Base-by-base conservation (phyloP, 805 yeast genomes). In the Dipodascus geniculatus region DNA sequence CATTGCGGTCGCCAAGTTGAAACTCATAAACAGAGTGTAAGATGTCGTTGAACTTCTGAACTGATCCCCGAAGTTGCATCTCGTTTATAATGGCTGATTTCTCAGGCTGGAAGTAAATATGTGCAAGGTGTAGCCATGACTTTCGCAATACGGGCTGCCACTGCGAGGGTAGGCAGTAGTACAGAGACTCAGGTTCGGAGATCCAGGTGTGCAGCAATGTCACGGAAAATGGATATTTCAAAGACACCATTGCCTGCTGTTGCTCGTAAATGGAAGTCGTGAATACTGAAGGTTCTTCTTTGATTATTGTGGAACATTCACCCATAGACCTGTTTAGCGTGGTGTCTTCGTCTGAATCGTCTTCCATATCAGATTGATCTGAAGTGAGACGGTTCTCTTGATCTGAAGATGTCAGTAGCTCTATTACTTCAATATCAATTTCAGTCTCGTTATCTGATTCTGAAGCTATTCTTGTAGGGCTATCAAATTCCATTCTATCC, bases 361-460 rank as follows among this genome's bases (percentile, higher is more conserved):
- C 11, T 11, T 28, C 33, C 11, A 11, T 28, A 11, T 28, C 33
- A 11, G 33, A 28, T n/a, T n/a, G n/a, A n/a, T n/a, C n/a, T n/a
- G n/a, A n/a, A n/a, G n/a, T n/a, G n/a, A n/a, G n/a, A n/a, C n/a
- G n/a, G 33, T 6, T 11, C 33, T 6, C 6, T 6, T 28, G 6
- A 28, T 28, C 33, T 6, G 44, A 38, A 3, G 44, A 38, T 6
- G 44, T n/a, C 44, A 38, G 20, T 38, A 38, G 14, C 17, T 38
- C 44, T 4, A 38, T 17, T 9, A 38, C 20, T 17, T 38, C 44
- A 38, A 38, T 38, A 11, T 38, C 20, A 11, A 6, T 38, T 38
- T 38, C 44, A 38, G 44, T n/a, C n/a, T n/a, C n/a, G n/a, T n/a
- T n/a, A 38, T 38, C 44, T 3, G 44, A 28, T 28, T 38, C 44